Evolutionary conservation across 768 basidiomycete species (phyloP).

Genomic region (Boletus rubescentipes): DNA sequence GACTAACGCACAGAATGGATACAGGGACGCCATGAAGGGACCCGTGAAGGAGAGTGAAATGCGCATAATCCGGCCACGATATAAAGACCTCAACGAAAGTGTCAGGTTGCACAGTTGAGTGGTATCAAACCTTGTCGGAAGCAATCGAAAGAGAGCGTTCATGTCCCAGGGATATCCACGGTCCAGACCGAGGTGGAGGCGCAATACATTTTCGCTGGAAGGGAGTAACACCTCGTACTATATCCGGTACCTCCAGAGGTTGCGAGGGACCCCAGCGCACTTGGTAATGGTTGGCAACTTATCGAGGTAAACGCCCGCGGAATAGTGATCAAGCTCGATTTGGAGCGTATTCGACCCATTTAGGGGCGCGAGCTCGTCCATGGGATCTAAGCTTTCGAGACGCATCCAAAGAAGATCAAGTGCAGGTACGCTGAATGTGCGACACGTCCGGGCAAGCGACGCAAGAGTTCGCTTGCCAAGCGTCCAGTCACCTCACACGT

Average conservation of each 20-base stretch:
- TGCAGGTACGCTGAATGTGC: not conserved
- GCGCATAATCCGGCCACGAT: too few relatives aligned
- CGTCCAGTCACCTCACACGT: not conserved
- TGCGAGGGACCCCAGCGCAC: constrained; percentile 7
- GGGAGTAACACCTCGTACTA: constrained; percentile 7
- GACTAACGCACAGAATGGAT: constrained; percentile 5
- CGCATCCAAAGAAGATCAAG: not conserved
- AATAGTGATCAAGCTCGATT: too few relatives aligned
- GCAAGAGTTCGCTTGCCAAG: not conserved
- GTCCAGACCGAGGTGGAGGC: constrained; percentile 4
- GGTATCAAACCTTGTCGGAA: constrained; percentile 5
- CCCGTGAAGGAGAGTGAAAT: constrained; percentile 4
- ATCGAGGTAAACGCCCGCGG: not conserved
- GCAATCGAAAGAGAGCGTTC: constrained; percentile 5
- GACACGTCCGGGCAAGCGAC: not conserved
- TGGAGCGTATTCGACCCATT: constrained; percentile 7
- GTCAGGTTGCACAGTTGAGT: not conserved
- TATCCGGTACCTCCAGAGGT: constrained; percentile 8
- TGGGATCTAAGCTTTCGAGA: not conserved
- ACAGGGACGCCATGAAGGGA: constrained; percentile 1
- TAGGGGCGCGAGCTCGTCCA: constrained; percentile 5
- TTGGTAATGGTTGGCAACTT: constrained; percentile 6
- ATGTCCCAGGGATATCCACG: constrained; percentile 4
- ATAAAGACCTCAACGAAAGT: constrained; percentile 7
- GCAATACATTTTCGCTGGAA: too few relatives aligned